A percentile compares a stretch with the other conserved stretches of the same genome.
Evolutionary conservation across 139 green algal species (phyloP).

Genomic region (Pleodorina starrii): DNA sequence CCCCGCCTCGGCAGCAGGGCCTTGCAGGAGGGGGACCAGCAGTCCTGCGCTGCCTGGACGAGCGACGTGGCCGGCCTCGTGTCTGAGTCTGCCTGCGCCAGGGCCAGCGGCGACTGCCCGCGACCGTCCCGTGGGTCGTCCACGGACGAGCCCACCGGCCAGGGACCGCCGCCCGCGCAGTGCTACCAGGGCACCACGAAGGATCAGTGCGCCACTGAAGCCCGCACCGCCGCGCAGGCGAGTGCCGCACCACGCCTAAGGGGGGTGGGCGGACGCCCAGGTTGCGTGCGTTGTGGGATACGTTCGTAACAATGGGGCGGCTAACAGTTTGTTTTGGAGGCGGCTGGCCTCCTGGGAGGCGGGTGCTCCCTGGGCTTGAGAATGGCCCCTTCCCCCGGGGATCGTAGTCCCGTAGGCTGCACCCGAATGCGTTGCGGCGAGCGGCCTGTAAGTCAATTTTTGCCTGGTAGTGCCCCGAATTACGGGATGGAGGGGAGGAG

Average conservation of each 20-base stretch:
- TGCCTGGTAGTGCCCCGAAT: too few species aligned
- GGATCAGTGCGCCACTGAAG: neutral
- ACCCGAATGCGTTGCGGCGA: too few species aligned
- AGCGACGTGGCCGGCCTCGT: neutral
- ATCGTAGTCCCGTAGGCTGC: neutral
- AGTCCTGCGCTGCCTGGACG: neutral
- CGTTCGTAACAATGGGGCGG: neutral
- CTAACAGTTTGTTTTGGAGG: neutral
- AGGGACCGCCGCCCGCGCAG: neutral
- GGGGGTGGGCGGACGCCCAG: neutral
- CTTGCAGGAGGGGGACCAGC: neutral
- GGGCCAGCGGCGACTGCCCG: neutral
- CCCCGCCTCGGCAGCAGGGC: too few species aligned
- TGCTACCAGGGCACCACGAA: neutral
- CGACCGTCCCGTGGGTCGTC: too few species aligned
- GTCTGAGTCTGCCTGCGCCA: neutral
- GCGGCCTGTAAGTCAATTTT: too few species aligned
- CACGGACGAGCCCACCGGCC: neutral
- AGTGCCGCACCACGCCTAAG: neutral
- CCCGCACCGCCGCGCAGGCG: neutral
- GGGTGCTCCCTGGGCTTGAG: too few species aligned
- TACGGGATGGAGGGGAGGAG: too few species aligned
- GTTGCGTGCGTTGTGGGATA: neutral
- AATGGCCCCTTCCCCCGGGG: neutral
- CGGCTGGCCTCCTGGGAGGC: too few species aligned